These are phyloP conservation scores for Blastobotrys petasosporus DNA, from an alignment of 1,139 yeast genomes.

Conservation along the genomic window DNA sequence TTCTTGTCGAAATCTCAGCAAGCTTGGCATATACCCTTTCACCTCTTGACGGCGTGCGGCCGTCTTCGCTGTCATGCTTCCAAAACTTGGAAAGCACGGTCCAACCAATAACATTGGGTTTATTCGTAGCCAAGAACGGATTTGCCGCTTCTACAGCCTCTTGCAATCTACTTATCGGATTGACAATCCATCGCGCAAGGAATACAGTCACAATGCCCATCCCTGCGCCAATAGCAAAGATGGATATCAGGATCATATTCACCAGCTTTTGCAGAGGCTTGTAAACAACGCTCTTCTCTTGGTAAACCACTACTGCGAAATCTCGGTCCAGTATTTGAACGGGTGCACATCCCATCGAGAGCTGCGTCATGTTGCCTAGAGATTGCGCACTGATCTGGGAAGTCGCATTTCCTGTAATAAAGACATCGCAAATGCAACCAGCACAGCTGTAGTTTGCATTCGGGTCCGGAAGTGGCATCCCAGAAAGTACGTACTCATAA, in stretches of 20 bases:
- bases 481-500: too few species aligned
- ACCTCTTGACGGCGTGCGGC: too few species aligned
- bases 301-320: conserved; percentile 75
- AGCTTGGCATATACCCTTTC: too few species aligned
- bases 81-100: too few species aligned
- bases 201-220: conserved; percentile 75
- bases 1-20: too few species aligned
- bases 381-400: not conserved
- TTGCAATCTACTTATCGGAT: conserved; percentile 76
- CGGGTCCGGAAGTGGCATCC: too few species aligned
- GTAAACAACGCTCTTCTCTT: conserved; percentile 52
- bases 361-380: not conserved
- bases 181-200: conserved; percentile 77
- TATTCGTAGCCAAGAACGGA: conserved; percentile 8
- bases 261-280: conserved; percentile 60
- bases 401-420: too few species aligned
- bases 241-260: conserved; percentile 70
- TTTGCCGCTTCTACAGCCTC: conserved; percentile 72
- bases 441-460: too few species aligned
- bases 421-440: too few species aligned
- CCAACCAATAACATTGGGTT: too few species aligned
- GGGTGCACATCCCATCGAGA: conserved; percentile 67
- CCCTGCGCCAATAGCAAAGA: conserved; percentile 70
- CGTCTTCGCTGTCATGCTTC: too few species aligned
- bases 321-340: conserved; percentile 43